Conservation (phyloP, 805 yeast genomes). For the Candida morakotiae region DNA sequence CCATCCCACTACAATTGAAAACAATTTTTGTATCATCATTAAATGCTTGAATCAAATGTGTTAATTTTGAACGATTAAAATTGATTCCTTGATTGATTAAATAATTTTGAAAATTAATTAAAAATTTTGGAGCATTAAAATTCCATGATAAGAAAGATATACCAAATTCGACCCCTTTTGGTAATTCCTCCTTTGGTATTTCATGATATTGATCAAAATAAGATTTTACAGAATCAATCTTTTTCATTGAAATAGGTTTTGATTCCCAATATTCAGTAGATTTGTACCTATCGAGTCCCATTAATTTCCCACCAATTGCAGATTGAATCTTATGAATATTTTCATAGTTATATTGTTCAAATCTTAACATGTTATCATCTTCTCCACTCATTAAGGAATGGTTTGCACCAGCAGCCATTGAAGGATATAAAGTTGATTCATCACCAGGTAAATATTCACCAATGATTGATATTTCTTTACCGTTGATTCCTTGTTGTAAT, state of each 20-base stretch:
- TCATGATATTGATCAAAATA: conserved; percentile 47
- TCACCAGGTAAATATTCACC: conserved; percentile 79
- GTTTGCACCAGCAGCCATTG: conserved; percentile 68
- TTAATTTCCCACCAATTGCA: conserved; percentile 45
- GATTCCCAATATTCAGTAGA: conserved; percentile 59
- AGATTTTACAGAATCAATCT: conserved; percentile 42
- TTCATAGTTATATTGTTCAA: conserved; percentile 55
- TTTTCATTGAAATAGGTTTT: conserved; percentile 37
- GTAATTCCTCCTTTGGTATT: conserved; percentile 37
- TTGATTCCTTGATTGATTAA: conserved; percentile 47
- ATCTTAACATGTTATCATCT: conserved; percentile 39
- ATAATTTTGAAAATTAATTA: conserved; percentile 43
- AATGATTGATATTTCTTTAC: conserved; percentile 47
- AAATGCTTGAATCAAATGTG: conserved; percentile 57
- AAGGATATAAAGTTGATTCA: conserved; percentile 65
- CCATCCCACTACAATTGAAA: conserved; percentile 76
- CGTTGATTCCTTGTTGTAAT: conserved; percentile 35
- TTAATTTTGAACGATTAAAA: conserved; percentile 43
- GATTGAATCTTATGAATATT: conserved; percentile 41
- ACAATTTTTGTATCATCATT: conserved; percentile 38
- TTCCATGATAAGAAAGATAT: conserved; percentile 58
- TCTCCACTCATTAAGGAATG: conserved; percentile 51
- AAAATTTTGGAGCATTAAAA: conserved; percentile 66
- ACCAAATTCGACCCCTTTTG: conserved; percentile 54
- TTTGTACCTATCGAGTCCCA: conserved; percentile 54